phyloP scores from a whole-genome alignment of 2,329 filamentous ascomycete species.

The Huntiella savannae region DNA sequence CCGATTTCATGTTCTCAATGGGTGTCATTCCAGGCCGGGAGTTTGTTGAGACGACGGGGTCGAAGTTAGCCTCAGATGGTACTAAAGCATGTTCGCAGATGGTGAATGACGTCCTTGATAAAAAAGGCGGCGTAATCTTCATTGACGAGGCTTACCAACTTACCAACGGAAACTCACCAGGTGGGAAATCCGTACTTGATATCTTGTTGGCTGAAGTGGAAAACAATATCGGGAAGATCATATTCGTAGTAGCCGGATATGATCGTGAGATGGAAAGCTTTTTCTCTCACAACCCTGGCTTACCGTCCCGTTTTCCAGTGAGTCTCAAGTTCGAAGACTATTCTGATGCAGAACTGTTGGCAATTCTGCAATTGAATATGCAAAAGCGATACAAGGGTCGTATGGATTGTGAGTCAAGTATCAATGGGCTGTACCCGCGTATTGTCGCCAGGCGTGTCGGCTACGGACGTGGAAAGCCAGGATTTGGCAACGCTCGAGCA shows the following conservation, averaged over 20 bases:
- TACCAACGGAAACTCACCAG: slow-evolving; percentile 34
- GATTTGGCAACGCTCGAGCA: slow-evolving; percentile 55
- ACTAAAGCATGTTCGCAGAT: slow-evolving; percentile 36
- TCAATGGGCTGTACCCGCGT: slow-evolving; percentile 40
- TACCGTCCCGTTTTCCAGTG: slow-evolving; percentile 49
- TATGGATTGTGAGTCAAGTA: slow-evolving; percentile 42
- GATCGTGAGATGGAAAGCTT: slow-evolving; percentile 57
- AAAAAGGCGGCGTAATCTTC: slow-evolving; percentile 50
- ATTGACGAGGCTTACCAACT: slow-evolving; percentile 69
- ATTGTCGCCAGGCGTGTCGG: slow-evolving; percentile 45
- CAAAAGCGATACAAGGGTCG: slow-evolving; percentile 29
- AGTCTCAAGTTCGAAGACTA: slow-evolving; percentile 52
- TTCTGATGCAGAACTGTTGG: slow-evolving; percentile 40
- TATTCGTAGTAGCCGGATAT: slow-evolving; percentile 58
- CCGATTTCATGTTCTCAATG: slow-evolving; percentile 40
- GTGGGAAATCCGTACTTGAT: slow-evolving; percentile 46
- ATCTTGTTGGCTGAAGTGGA: slow-evolving; percentile 55
- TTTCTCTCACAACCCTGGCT: slow-evolving; percentile 53
- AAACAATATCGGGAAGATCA: slow-evolving; percentile 47
- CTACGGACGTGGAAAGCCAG: slow-evolving; percentile 38
- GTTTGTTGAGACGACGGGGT: slow-evolving; percentile 51
- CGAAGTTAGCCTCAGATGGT: slow-evolving; percentile 38
- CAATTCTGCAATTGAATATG: slow-evolving; percentile 39
- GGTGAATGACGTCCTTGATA: slow-evolving; percentile 26
- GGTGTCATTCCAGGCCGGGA: slow-evolving; percentile 39